Conservation (phyloP, 2,329 filamentous ascomycete species). For the Epichloe bromicola region DNA sequence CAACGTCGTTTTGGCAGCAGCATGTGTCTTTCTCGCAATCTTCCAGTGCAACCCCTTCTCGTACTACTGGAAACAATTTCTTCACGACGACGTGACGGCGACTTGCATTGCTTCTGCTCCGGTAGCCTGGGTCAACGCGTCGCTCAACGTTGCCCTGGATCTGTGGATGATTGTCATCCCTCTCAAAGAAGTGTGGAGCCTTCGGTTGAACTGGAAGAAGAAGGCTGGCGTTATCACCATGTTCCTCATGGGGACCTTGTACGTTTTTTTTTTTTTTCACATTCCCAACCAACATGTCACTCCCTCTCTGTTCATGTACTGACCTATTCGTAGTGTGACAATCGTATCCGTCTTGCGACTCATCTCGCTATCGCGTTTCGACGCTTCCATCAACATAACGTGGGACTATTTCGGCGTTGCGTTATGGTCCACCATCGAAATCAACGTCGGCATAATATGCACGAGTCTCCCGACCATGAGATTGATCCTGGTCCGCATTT, state of each 20-base stretch:
- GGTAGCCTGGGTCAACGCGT: slow-evolving; percentile 34
- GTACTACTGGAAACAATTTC: slow-evolving; percentile 36
- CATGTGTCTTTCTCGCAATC: slow-evolving; percentile 27
- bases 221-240: slow-evolving; percentile 31
- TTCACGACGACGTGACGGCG: slow-evolving; percentile 26
- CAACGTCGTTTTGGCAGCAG: slow-evolving; percentile 21
- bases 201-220: slow-evolving; percentile 29
- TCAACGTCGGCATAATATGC: slow-evolving; percentile 19
- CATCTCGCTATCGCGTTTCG: slow-evolving; percentile 13
- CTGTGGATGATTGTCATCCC: slow-evolving; percentile 35
- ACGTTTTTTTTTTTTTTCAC: slow-evolving; percentile 5
- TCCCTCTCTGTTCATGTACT: not conserved
- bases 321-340: slow-evolving; percentile 11
- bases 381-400: slow-evolving; percentile 13
- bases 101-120: slow-evolving; percentile 32
- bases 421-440: slow-evolving; percentile 18
- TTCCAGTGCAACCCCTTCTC: slow-evolving; percentile 35
- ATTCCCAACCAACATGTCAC: not conserved
- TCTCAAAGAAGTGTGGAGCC: slow-evolving; percentile 23
- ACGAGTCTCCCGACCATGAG: slow-evolving; percentile 18
- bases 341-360: slow-evolving; percentile 18
- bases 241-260: slow-evolving; percentile 31
- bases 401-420: slow-evolving; percentile 13
- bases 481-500: slow-evolving; percentile 8
- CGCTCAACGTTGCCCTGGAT: slow-evolving; percentile 35